Conservation (phyloP, 805 yeast species). For the Zygosaccharomyces pseudorouxii region DNA sequence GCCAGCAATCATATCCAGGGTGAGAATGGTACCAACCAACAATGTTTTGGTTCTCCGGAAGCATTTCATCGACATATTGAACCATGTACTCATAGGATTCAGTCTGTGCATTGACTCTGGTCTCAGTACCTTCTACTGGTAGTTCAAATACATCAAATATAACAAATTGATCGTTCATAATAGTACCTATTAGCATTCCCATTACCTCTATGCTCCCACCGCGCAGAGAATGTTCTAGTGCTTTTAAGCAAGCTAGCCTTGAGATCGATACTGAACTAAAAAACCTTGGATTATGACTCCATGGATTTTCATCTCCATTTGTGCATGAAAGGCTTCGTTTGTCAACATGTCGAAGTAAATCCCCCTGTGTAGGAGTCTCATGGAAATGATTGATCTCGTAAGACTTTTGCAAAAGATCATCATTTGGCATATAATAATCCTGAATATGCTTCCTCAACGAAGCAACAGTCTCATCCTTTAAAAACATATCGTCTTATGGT, state of each 20-base stretch:
- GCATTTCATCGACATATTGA: slow-evolving; percentile 55
- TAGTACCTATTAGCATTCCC: slow-evolving; percentile 90
- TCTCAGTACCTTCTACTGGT: slow-evolving; percentile 95
- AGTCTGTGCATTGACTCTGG: slow-evolving; percentile 88
- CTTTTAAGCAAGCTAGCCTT: slow-evolving; percentile 65
- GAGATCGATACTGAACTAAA: slow-evolving; percentile 43
- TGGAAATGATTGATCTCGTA: slow-evolving; percentile 1
- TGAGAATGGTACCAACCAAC: slow-evolving; percentile 99
- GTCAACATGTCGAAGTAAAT: background rate
- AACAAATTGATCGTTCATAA: slow-evolving; percentile 50
- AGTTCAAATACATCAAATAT: slow-evolving; percentile 79
- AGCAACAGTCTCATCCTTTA: slow-evolving; percentile 10
- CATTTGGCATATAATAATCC: background rate
- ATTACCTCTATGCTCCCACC: slow-evolving; percentile 89
- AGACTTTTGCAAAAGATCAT: background rate
- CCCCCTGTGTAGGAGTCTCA: slow-evolving; percentile 4
- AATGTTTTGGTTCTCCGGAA: slow-evolving; percentile 53
- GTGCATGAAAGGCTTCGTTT: background rate
- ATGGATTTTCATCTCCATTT: slow-evolving; percentile 3
- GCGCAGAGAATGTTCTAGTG: slow-evolving; percentile 71
- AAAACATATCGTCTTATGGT: background rate
- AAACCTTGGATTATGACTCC: slow-evolving; percentile 11
- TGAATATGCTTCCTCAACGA: slow-evolving; percentile 2
- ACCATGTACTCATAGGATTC: slow-evolving; percentile 97
- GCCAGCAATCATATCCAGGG: slow-evolving; percentile 97